Evolutionary conservation across 345 rosid species (phyloP), one percentile per base, ranked within the genome.

Genomic region (Rubroshorea leprosula): DNA sequence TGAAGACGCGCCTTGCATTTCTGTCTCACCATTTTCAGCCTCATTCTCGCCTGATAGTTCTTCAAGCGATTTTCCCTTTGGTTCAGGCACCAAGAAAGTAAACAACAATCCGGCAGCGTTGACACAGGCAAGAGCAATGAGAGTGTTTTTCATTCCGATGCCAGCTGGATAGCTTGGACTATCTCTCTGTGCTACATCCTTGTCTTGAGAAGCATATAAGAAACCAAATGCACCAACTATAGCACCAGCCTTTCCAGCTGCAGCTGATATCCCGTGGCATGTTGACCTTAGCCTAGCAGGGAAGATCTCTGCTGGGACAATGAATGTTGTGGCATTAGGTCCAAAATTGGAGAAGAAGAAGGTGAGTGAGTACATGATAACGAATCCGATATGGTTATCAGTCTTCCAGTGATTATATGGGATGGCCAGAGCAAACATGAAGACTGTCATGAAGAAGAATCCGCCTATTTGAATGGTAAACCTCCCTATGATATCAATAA

Each of bases 301-400:
- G 68, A 83, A 83, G 1, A 80, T 77, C 73, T 79, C n/a, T n/a
- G n/a, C n/a, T n/a, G n/a, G n/a, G n/a, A n/a, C n/a, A n/a, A n/a
- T n/a, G n/a, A n/a, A n/a, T 0, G 87, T 82, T 24, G 87, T 82
- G 15, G 80, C 78, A 31, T 79, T 79, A 13, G 87, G 87, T 6
- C 87, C 87, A 5, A 77, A 82, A 49, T 82, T 77, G 0, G 87
- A 74, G 16, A 82, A 82, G 77, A 82, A 82, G 71, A 82, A 82
- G 38, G 84, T 77, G n/a, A 79, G 27, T 1, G 84, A 74, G 71
- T 82, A 82, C 59, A 82, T 54, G 2, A 70, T 18, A 18, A 83
- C 72, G 23, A 85, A 85, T 0, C 87, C 85, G 5, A 72, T 72
- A 46, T 72, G 55, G 55, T 83, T 80, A 0, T 49, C 69, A 54